Evolutionary conservation across 208 protist genomes (phyloP).

Genomic region (Trypanosoma scelopori): DNA sequence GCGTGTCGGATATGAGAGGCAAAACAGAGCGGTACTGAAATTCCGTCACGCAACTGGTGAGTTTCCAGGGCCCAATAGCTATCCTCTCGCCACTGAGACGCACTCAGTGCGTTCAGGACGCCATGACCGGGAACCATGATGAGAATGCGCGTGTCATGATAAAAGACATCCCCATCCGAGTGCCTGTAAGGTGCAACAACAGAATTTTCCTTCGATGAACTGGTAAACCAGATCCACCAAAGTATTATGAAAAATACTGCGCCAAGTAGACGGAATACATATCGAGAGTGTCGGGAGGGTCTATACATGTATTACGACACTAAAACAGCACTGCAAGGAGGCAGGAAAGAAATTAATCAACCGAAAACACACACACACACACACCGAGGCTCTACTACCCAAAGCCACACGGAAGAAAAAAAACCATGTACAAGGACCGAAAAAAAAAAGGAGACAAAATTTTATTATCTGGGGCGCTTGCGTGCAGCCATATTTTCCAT

Average conservation of each 20-base stretch:
- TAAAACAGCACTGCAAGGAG: neutral
- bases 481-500: slow-evolving; percentile 17
- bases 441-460: slow-evolving; percentile 14
- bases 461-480: slow-evolving; percentile 12
- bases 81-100: slow-evolving; percentile 18
- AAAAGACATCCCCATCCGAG: neutral
- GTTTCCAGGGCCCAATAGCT: slow-evolving; percentile 33
- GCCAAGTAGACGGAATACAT: neutral
- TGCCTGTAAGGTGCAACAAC: no score
- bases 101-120: slow-evolving; percentile 18
- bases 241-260: slow-evolving; percentile 4
- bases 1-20: slow-evolving; percentile 30
- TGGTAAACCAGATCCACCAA: neutral
- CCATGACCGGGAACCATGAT: slow-evolving; percentile 47
- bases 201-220: neutral
- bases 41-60: slow-evolving; percentile 29
- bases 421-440: neutral
- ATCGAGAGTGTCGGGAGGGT: neutral
- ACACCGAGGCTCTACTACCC: no score
- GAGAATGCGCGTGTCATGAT: slow-evolving; percentile 20
- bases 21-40: slow-evolving; percentile 23
- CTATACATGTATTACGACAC: neutral
- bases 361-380: no score
- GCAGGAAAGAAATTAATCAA: slow-evolving; percentile 8
- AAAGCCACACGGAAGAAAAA: slow-evolving; percentile 2